A percentile compares a stretch with the other conserved stretches of the same genome.
Conservation (phyloP, 176 grass and related monocot genomes). For the Otatea glauca region DNA sequence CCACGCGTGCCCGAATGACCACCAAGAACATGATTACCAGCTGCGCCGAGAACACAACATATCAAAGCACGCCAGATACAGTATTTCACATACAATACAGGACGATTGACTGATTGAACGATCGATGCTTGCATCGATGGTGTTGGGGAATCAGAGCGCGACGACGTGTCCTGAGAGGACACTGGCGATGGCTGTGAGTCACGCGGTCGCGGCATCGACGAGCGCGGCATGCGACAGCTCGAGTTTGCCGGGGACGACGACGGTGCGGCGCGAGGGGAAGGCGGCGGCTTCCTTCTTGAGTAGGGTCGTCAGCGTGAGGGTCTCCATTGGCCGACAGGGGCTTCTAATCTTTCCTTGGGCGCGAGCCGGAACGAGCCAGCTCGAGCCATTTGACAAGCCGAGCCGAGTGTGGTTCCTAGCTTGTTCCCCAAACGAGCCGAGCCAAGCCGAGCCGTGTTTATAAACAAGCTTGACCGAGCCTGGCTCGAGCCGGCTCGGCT, state of each 20-base stretch:
- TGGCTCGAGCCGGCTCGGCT: no score
- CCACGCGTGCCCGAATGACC: constrained; percentile 64
- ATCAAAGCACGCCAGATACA: neutral
- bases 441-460: no score
- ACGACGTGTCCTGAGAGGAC: constrained; percentile 60
- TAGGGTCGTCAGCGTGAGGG: constrained; percentile 53
- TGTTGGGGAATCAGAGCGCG: constrained; percentile 84
- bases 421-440: no score
- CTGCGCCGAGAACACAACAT: constrained; percentile 18
- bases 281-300: constrained; percentile 51
- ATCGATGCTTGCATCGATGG: constrained; percentile 53
- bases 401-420: no score
- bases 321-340: constrained; percentile 10
- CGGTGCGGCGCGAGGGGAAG: no score
- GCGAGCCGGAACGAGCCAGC: no score
- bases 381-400: no score
- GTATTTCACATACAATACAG: neutral
- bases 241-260: constrained; percentile 46
- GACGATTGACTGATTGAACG: no score
- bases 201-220: constrained; percentile 63
- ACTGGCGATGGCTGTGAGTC: constrained; percentile 31
- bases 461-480: no score
- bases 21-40: constrained; percentile 83
- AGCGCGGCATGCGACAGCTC: constrained; percentile 66
- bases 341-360: no score